Evolutionary conservation across 805 yeast species (phyloP), one percentile per base, ranked within the genome.

Genomic region (Gaillardinia entomophila): DNA sequence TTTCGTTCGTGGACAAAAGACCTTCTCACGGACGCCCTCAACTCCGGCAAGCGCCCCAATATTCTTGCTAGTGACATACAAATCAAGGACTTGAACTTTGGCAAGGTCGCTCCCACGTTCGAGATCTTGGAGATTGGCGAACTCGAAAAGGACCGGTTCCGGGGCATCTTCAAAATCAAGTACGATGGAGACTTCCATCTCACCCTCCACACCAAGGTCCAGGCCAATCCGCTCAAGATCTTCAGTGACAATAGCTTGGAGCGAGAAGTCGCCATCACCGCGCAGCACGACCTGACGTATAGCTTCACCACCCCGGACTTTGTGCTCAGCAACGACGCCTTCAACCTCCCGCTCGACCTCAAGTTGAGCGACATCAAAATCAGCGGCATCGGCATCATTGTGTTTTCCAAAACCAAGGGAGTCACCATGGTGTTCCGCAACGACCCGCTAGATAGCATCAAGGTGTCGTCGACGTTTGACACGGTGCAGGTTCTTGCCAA

Each of bases 81-180:
- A 24, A 85, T 84, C 30, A 71, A 75, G 35, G 86, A 82, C 41
- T 66, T 84, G 24, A 71, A 79, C 46, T 79, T 85, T 60, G 95
- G 95, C 7, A 69, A 77, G 29, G 67, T 73, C 17, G 78, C 92
- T 1, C 95, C 95, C 1, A 64, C 69, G 34, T 75, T 84, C 39
- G 95, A 84, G 55, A 80, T 85, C 24, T 61, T 84, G 37, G 95
- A 84, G 48, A 80, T 84, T 42, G 95, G 95, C 4, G 95, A 85
- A 51, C 57, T 85, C 22, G 92, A 79, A 5, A 66, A 64, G 17
- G 92, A 84, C 55, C 60, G 84, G 39, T 85, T 84, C 48, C 66
- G 92, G 36, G 94, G 95, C 2, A 85, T 84, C 14, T 85, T 84
- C 65, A 84, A 83, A 46, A 71, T 84, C 40, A 77, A 74, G 44